Base-by-base conservation (phyloP, 73 alveolate species). In the Tetrahymena borealis region DNA sequence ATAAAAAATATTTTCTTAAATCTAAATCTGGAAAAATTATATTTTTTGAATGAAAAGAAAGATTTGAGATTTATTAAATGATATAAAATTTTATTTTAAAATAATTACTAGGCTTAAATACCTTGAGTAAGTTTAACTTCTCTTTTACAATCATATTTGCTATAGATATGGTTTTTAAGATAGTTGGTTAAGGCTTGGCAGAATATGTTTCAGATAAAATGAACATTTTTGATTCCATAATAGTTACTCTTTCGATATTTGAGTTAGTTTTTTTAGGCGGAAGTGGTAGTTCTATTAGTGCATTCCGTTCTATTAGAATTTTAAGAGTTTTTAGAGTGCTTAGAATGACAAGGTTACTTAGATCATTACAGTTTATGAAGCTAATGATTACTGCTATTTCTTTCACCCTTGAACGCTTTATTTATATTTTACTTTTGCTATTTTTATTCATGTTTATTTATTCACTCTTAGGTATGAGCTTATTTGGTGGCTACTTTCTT, bases 301-400 rank as follows among this genome's bases (percentile, higher is more conserved):
- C 98, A 37, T 97, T 98, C 33, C 94, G 98, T 94, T 95, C 99
- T 32, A 91, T 98, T 13, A 98, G 99, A 97, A 98, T 98, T 85
- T 97, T 98, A 90, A 96, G 99, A 93, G 97, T 98, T 28, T 97
- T 98, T 39, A 96, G 99, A 94, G 99, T 98, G 10, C 96, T 98
- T 31, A 96, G 99, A 94, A 97, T 98, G 11, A 97, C 99, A 13
- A 96, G 98, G 93, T 94, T 98, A 28, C 95, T 98, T 42, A 98
- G 99, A 97, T 95, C 98, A 35, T 78, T 97, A 38, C 93, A 96
- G 91, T 93, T 98, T 36, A 98, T 98, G 99, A 97, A 98, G 91
- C 96, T 97, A 40, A 94, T 98, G 39, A 96, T 98, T 35, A 95
- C 96, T 90, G 98, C 98, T 0, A 93, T 98, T 24, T 91, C 98